Evolutionary conservation across 1,139 yeast species (phyloP).

Genomic region (Suhomyces anneliseae): DNA sequence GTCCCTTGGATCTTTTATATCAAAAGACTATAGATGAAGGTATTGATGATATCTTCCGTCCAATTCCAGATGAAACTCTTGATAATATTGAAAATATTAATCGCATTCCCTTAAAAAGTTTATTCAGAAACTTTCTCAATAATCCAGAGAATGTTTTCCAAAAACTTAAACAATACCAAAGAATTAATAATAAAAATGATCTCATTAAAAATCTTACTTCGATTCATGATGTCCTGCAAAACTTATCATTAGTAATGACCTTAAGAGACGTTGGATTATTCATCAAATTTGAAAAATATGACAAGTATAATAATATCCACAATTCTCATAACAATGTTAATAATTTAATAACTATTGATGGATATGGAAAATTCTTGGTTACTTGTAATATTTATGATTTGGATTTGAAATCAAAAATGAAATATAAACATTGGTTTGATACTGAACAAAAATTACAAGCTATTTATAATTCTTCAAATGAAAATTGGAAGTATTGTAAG

Average conservation of each 20-base stretch:
- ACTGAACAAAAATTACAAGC: conserved; percentile 35
- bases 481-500: conserved; percentile 39
- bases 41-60: conserved; percentile 33
- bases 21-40: conserved; percentile 34
- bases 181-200: conserved; percentile 36
- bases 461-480: conserved; percentile 38
- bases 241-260: conserved; percentile 51
- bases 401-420: conserved; percentile 43
- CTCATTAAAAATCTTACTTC: conserved; percentile 35
- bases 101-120: conserved; percentile 30
- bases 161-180: conserved; percentile 38
- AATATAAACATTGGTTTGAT: conserved; percentile 45
- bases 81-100: conserved; percentile 17
- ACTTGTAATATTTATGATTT: conserved; percentile 46
- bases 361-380: conserved; percentile 30
- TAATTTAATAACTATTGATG: conserved; percentile 30
- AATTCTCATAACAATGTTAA: conserved; percentile 36
- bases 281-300: conserved; percentile 40
- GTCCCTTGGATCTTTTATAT: conserved; percentile 45
- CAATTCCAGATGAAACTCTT: conserved; percentile 25
- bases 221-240: conserved; percentile 44
- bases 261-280: conserved; percentile 57
- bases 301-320: conserved; percentile 30
- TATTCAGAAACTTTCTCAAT: conserved; percentile 29
- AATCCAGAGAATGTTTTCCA: conserved; percentile 40